A percentile compares a stretch with the other conserved stretches of the same genome.
Evolutionary conservation across 78 protist species (phyloP).

Genomic region (Neovahlkampfia damariscottae): DNA sequence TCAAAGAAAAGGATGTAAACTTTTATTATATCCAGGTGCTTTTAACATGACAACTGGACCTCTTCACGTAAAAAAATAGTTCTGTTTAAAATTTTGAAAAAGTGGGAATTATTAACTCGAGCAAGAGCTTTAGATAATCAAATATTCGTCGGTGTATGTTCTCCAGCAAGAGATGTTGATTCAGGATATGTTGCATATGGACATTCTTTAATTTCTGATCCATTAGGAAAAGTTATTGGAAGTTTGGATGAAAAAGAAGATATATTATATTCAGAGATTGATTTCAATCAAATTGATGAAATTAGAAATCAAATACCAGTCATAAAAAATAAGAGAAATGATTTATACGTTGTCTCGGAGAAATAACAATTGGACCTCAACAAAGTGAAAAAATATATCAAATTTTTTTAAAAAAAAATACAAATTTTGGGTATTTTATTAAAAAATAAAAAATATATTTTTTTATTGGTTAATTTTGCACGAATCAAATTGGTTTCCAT

Average conservation of each 20-base stretch:
- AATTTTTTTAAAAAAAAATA: background rate
- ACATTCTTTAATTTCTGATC: slow-evolving; percentile 65
- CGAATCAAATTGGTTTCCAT: too few relatives aligned
- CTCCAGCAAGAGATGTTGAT: slow-evolving; percentile 70
- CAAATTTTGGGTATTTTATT: too few relatives aligned
- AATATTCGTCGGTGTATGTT: slow-evolving; percentile 51
- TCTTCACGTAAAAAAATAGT: too few relatives aligned
- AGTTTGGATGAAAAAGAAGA: slow-evolving; percentile 50
- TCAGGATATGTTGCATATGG: slow-evolving; percentile 82
- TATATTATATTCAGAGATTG: slow-evolving; percentile 62
- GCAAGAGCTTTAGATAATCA: slow-evolving; percentile 70
- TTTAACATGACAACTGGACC: slow-evolving; percentile 98
- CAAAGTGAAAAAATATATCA: too few relatives aligned
- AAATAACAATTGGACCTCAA: background rate
- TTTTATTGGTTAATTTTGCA: too few relatives aligned
- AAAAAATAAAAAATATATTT: too few relatives aligned
- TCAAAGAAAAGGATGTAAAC: slow-evolving; percentile 26
- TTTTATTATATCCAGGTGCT: slow-evolving; percentile 88
- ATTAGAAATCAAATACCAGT: background rate
- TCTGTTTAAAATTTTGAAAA: too few relatives aligned
- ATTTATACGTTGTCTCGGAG: slow-evolving; percentile 8
- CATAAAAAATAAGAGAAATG: slow-evolving; percentile 2
- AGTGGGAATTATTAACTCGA: slow-evolving; percentile 87
- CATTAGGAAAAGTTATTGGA: slow-evolving; percentile 79
- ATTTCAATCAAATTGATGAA: background rate